Evolutionary conservation across 305 asterid species (phyloP).

Genomic region (Caryopteris hybrid): DNA sequence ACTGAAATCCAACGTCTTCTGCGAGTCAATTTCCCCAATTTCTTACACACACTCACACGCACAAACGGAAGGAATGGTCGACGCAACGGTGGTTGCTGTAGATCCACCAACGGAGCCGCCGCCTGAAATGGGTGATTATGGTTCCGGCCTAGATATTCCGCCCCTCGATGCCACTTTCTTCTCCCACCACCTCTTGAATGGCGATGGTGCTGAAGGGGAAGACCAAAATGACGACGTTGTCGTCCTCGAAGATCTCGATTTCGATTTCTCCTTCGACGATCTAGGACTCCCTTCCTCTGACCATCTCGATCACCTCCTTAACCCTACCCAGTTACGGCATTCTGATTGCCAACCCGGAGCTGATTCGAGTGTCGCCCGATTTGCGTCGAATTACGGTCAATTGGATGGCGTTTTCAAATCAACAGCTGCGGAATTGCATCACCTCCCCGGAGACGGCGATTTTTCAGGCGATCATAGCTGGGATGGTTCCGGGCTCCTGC

Average conservation of each 20-base stretch:
- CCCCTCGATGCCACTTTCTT: conserved; percentile 43
- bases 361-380: conserved; percentile 23
- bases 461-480: conserved; percentile 36
- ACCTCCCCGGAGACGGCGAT: conserved; percentile 24
- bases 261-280: conserved; percentile 75
- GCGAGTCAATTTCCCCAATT: conserved; percentile 8
- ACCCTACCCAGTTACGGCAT: conserved; percentile 8
- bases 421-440: conserved; percentile 33
- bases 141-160: conserved; percentile 28
- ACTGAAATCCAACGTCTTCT: neutral
- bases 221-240: conserved; percentile 30
- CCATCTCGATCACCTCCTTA: conserved; percentile 28
- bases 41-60: conserved; percentile 15
- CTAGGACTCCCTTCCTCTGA: conserved; percentile 37
- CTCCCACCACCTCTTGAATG: conserved; percentile 18
- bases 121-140: conserved; percentile 24
- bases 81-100: conserved; percentile 25
- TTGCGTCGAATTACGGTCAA: conserved; percentile 16
- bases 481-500: conserved; percentile 45
- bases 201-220: conserved; percentile 4
- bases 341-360: conserved; percentile 26
- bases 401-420: conserved; percentile 42
- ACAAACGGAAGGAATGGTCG: conserved; percentile 24
- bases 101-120: conserved; percentile 29
- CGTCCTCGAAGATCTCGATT: conserved; percentile 41